Conservation (phyloP, 441 rosid species). For the Erysimum pusillum region DNA sequence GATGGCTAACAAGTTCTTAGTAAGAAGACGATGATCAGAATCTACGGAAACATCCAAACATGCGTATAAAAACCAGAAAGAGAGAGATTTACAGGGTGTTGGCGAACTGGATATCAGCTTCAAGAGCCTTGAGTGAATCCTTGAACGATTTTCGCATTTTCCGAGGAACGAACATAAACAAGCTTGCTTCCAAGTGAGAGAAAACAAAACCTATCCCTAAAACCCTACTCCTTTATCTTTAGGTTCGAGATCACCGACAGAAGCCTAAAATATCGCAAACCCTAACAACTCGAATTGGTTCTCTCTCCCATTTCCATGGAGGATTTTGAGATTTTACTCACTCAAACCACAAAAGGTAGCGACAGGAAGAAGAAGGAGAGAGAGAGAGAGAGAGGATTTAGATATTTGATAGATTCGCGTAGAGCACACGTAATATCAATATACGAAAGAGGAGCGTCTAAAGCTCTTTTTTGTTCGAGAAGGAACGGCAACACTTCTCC, state of each 20-base stretch:
- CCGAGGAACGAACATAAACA: constrained; percentile 36
- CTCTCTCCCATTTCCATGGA: constrained; percentile 40
- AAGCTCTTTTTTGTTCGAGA: constrained; percentile 23
- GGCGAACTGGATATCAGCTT: constrained; percentile 98
- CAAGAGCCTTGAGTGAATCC: constrained; percentile 96
- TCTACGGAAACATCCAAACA: neutral
- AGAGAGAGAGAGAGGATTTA: neutral
- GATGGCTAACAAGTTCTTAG: constrained; percentile 1
- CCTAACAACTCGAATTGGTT: constrained; percentile 5
- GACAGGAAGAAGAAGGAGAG: constrained; percentile 3
- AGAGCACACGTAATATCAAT: constrained; percentile 69
- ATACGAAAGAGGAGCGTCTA: constrained; percentile 18
- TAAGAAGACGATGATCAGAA: neutral
- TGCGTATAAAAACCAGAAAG: neutral
- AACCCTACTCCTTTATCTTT: constrained; percentile 38
- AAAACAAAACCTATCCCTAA: neutral
- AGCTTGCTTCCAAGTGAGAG: constrained; percentile 12
- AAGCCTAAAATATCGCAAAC: constrained; percentile 20
- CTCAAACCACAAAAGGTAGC: constrained; percentile 33
- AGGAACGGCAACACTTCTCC: constrained; percentile 36
- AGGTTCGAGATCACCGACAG: constrained; percentile 31
- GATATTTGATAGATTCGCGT: constrained; percentile 61
- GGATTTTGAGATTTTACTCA: constrained; percentile 23
- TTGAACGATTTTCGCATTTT: constrained; percentile 91
- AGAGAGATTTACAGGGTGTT: constrained; percentile 75